Base-by-base conservation (phyloP, 2,329 filamentous ascomycete genomes). In the Phaeoacremonium minimum region DNA sequence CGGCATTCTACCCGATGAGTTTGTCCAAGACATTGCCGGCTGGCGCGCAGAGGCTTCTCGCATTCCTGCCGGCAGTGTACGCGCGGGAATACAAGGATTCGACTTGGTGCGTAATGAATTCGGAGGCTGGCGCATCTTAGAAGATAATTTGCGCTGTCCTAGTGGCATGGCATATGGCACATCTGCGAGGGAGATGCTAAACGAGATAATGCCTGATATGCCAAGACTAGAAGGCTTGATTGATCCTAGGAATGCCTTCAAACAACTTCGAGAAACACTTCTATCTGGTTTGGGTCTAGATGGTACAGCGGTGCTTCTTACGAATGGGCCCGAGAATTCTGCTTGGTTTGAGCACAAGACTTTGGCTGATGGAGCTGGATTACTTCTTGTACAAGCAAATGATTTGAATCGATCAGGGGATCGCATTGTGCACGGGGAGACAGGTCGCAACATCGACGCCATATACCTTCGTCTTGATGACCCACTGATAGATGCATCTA, bases 381-480 rank as follows among this genome's bases (percentile, higher is more conserved):
- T 35, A 8, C 7, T 26, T 15, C 22, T 35, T 14, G 32, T 16
- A 7, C 18, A 4, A 16, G 16, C n/a, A 17, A 14, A 28, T 14
- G 32, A 35, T n/a, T 16, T 35, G 9, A 17, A 32, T 7, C 18
- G 14, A 4, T 15, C 30, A 8, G 30, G 15, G 15, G 15, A n/a
- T 12, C 15, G 16, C 16, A 28, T 35, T 4, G 32, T 35, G 9
- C 32, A 35, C 15, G 6, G 15, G 9, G 6, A 6, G 18, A 28
- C 32, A 6, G 18, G 18, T 15, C 32, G 5, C 18, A 15, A 6
- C 18, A 19, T 35, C 12, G 32, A 28, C 18, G 32, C 12, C 32
- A 28, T 35, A 13, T 35, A 35, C 15, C 32, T 15, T 6, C 32
- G 32, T 6, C 18, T 35, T 16, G 32, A 35, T 19, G 32, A 35